phyloP scores from a whole-genome alignment of 2,329 filamentous ascomycete species.

The Chalara sp. region DNA sequence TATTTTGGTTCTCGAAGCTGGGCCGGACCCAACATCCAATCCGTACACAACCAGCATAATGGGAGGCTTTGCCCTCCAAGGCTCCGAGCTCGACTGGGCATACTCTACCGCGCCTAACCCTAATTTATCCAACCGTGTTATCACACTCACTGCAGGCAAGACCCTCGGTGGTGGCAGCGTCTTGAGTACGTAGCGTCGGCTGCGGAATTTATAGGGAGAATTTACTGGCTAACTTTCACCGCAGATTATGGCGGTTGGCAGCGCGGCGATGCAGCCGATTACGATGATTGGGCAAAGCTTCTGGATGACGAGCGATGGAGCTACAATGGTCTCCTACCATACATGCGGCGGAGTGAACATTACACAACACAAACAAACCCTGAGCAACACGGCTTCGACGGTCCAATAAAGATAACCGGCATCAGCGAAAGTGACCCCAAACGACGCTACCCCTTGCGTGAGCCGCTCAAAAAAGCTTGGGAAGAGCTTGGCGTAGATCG shows the following conservation, averaged over 20 bases:
- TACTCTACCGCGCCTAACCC: constrained; percentile 23
- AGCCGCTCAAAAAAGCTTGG: not conserved
- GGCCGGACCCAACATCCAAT: constrained; percentile 5
- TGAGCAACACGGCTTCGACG: not conserved
- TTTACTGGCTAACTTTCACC: constrained; percentile 8
- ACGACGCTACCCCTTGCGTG: not conserved
- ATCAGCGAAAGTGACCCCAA: not conserved
- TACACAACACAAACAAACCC: not conserved
- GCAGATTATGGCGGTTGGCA: constrained; percentile 28
- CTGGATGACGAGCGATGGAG: constrained; percentile 36
- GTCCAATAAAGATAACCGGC: not conserved
- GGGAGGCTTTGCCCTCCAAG: not conserved
- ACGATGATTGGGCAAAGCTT: constrained; percentile 35
- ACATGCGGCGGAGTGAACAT: constrained; percentile 24
- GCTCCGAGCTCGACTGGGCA: constrained; percentile 22
- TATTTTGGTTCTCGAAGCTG: constrained; percentile 8
- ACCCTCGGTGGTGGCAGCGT: constrained; percentile 22
- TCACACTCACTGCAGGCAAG: constrained; percentile 24
- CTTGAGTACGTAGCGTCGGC: no score
- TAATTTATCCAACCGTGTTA: constrained; percentile 6
- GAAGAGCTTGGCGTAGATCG: not conserved
- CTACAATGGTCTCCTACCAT: constrained; percentile 38
- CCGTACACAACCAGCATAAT: constrained; percentile 1
- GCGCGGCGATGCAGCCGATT: constrained; percentile 25
- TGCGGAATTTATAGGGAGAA: no score